phyloP scores from a whole-genome alignment of 176 grass and related monocot genomes.

The Ananas comosus region DNA sequence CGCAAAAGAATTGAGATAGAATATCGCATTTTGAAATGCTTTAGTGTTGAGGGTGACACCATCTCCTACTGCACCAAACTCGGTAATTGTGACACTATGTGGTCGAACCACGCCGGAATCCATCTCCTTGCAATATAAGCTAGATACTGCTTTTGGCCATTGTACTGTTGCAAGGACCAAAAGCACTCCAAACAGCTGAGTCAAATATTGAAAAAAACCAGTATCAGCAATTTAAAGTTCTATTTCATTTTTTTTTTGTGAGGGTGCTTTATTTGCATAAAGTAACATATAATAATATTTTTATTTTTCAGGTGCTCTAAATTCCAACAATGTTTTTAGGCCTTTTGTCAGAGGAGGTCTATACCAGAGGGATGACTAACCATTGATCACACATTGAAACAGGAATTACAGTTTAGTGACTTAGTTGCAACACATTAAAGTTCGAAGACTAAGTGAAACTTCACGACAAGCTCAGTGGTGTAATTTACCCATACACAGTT shows the following conservation, averaged over 20 bases:
- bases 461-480: not conserved
- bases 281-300: not conserved
- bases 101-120: slow-evolving; percentile 53
- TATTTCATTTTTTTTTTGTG: not conserved
- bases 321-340: not conserved
- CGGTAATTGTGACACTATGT: slow-evolving; percentile 85
- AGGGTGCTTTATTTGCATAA: not conserved
- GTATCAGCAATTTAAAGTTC: slow-evolving; percentile 10
- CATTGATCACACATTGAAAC: not conserved
- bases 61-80: slow-evolving; percentile 91
- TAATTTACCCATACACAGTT: not conserved
- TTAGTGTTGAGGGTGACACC: slow-evolving; percentile 87
- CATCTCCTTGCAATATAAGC: slow-evolving; percentile 76
- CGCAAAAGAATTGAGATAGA: slow-evolving; percentile 93
- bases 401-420: not conserved
- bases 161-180: slow-evolving; percentile 37
- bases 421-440: not conserved
- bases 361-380: not conserved
- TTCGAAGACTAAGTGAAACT: not conserved
- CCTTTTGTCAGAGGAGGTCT: too few species aligned
- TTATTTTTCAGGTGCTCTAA: not conserved
- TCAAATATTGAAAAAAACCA: slow-evolving; percentile 15
- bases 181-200: slow-evolving; percentile 41
- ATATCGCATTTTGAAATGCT: slow-evolving; percentile 95
- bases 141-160: slow-evolving; percentile 23